These are phyloP conservation scores for Avicennia marina DNA, from an alignment of 257 asterid genomes.

Conservation along the genomic window DNA sequence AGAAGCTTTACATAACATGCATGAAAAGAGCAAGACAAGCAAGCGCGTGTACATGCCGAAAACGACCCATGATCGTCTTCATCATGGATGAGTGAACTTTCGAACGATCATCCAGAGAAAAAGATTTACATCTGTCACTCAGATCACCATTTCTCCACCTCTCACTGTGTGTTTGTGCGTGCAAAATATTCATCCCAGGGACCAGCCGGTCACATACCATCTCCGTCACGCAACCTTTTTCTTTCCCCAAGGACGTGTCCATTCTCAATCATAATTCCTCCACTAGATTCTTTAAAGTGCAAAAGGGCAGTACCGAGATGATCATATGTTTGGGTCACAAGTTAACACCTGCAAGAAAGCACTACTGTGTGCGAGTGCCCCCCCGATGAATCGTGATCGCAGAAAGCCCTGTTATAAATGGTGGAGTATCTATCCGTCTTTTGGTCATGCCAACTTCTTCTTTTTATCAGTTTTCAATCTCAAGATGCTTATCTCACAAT, in stretches of 20 bases:
- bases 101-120: not conserved
- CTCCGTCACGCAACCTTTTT: too few species aligned
- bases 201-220: too few species aligned
- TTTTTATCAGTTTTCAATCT: slow-evolving; percentile 14
- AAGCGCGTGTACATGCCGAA: slow-evolving; percentile 35
- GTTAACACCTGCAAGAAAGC: slow-evolving; percentile 11
- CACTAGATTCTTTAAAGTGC: slow-evolving; percentile 31
- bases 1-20: slow-evolving; percentile 29
- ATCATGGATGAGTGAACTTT: too few species aligned
- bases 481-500: slow-evolving; percentile 26
- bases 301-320: slow-evolving; percentile 21
- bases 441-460: too few species aligned
- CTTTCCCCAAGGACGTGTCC: not conserved
- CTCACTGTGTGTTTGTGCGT: too few species aligned
- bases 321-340: slow-evolving; percentile 14
- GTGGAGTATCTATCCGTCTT: slow-evolving; percentile 24
- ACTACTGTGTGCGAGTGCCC: slow-evolving; percentile 6
- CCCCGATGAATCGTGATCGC: too few species aligned
- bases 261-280: slow-evolving; percentile 21
- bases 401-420: slow-evolving; percentile 10
- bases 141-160: too few species aligned
- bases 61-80: slow-evolving; percentile 38
- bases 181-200: too few species aligned
- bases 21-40: slow-evolving; percentile 41
- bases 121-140: slow-evolving; percentile 2